Evolutionary conservation across 164 flowering plant genomes (phyloP).

Genomic region (Vitis vinifera): DNA sequence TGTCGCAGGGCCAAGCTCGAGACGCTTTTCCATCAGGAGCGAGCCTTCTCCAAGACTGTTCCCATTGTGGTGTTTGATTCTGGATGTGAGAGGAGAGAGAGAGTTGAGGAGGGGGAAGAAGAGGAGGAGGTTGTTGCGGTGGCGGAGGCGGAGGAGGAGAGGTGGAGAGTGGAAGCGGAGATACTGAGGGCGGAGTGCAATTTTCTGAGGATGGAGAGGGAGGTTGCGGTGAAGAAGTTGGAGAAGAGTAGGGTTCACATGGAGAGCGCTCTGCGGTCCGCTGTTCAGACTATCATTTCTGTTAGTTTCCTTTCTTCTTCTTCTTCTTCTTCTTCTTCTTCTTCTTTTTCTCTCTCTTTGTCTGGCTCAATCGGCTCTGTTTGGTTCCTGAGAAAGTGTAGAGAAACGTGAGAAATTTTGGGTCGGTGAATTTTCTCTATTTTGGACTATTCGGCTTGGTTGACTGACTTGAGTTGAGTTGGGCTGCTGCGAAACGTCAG

Average conservation of each 20-base stretch:
- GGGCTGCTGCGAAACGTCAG: not conserved
- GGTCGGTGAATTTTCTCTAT: not conserved
- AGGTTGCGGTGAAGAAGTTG: constrained; percentile 64
- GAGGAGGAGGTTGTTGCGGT: constrained; percentile 14
- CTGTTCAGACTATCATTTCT: constrained; percentile 54
- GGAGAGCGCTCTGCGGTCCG: constrained; percentile 51
- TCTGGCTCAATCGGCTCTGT: not conserved
- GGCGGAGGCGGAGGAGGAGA: constrained; percentile 34
- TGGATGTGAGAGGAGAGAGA: constrained; percentile 36
- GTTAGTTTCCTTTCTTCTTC: constrained; percentile 35
- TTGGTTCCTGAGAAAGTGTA: constrained; percentile 7
- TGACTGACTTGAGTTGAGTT: not conserved
- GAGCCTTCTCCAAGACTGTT: constrained; percentile 35
- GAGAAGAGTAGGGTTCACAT: constrained; percentile 46
- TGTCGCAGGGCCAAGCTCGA: constrained; percentile 45
- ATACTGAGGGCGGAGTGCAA: constrained; percentile 85
- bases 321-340: not conserved
- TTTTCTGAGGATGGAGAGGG: constrained; percentile 77
- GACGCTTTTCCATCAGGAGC: constrained; percentile 58
- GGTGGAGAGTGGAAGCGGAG: constrained; percentile 82
- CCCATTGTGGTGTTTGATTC: constrained; percentile 40
- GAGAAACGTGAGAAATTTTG: not conserved
- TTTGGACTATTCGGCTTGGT: not conserved
- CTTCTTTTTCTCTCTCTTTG: not conserved
- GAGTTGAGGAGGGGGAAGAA: constrained; percentile 26